phyloP scores from a whole-genome alignment of 805 yeast species.

The Henningerozyma blattae region DNA sequence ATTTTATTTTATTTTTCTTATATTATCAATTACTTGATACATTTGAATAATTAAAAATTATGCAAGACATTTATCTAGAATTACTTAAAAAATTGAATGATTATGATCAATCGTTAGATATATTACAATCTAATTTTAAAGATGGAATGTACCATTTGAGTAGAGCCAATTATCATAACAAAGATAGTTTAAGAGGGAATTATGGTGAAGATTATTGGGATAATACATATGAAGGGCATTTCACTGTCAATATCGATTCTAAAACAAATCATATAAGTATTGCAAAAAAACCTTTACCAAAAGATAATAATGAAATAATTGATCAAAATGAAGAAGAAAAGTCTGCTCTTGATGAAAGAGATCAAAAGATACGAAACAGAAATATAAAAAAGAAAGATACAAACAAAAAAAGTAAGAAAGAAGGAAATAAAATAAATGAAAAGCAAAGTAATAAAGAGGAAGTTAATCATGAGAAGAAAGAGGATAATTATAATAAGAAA shows the following conservation, averaged over 20 bases:
- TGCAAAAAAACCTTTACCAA: not conserved
- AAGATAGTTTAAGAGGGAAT: conserved; percentile 19
- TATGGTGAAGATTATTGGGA: conserved; percentile 26
- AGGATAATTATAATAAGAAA: no score
- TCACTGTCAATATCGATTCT: conserved; percentile 4
- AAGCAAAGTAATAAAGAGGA: not conserved
- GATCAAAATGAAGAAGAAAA: conserved; percentile 1
- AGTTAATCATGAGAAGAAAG: no score
- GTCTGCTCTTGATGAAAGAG: not conserved
- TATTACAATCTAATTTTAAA: conserved; percentile 13
- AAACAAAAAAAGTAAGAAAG: conserved; percentile 2
- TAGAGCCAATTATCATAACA: conserved; percentile 23
- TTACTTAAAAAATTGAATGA: conserved; percentile 11
- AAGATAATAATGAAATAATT: not conserved
- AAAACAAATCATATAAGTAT: not conserved
- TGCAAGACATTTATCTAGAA: conserved; percentile 1
- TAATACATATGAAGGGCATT: conserved; percentile 16
- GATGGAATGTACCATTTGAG: conserved; percentile 18
- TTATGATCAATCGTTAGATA: conserved; percentile 19
- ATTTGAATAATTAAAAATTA: not conserved
- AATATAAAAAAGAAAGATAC: conserved; percentile 2
- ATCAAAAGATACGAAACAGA: conserved; percentile 2
- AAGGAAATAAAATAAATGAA: conserved; percentile 1
- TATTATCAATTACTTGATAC: not conserved
- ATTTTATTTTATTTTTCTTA: no score